phyloP scores from a whole-genome alignment of 352 stramenopile genomes.

The Pythium utonaiense region DNA sequence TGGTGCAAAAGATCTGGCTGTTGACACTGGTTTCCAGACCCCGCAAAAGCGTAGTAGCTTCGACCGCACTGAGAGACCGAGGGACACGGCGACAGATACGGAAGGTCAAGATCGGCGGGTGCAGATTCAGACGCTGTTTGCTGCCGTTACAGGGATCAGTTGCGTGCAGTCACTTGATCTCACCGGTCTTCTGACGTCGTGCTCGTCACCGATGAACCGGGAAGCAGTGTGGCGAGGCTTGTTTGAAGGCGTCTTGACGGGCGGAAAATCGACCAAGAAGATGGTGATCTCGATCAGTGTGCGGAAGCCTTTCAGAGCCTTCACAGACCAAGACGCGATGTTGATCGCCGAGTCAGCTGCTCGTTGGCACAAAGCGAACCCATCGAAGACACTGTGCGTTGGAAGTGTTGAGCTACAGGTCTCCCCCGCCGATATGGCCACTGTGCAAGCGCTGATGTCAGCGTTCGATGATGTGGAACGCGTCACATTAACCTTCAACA shows the following conservation, averaged over 20 bases:
- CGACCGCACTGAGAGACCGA: too few relatives aligned
- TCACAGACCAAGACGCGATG: neutral
- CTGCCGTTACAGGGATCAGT: too few relatives aligned
- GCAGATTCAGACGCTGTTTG: too few relatives aligned
- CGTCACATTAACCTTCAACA: neutral
- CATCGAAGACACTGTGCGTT: neutral
- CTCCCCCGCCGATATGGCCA: neutral
- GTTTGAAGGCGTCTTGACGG: too few relatives aligned
- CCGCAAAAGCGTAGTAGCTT: too few relatives aligned
- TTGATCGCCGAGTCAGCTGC: neutral
- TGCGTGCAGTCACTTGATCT: too few relatives aligned
- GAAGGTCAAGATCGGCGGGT: neutral
- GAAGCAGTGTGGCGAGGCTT: neutral
- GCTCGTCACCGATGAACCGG: neutral
- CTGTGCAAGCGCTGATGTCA: neutral
- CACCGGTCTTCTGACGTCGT: neutral
- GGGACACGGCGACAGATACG: neutral
- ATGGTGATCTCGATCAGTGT: too few relatives aligned
- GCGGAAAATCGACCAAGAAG: too few relatives aligned
- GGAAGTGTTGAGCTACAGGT: neutral
- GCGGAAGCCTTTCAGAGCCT: neutral
- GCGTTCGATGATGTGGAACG: neutral
- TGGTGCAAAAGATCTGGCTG: neutral
- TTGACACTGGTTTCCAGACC: too few relatives aligned
- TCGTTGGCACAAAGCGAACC: neutral